Base-by-base conservation (phyloP, 441 rosid genomes). In the Jatropha multifida region DNA sequence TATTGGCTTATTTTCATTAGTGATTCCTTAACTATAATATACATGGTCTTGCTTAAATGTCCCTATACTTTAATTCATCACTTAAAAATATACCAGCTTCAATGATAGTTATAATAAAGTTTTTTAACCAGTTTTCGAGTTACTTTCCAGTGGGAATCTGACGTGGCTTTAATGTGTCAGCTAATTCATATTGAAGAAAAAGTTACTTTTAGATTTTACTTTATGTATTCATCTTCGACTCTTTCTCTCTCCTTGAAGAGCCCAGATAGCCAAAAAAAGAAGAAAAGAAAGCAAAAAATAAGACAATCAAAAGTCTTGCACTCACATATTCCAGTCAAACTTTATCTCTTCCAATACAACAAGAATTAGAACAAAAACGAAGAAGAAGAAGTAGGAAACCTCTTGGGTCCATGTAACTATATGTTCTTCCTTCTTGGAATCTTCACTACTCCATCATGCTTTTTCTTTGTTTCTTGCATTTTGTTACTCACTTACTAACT, bases 351-450 rank as follows among this genome's bases (percentile, higher is more conserved):
- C 48, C 44, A 56, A 76, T 67, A 69, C 72, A 26, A 49, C 58
- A 56, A 72, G 10, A 74, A 68, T 73, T 44, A 63, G 20, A 60
- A 46, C 12, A 74, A 46, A 68, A 72, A 56, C 27, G 55, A 58
- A 26, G 17, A 27, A 66, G 52, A 46, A 67, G 60, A 69, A 70
- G 62, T 42, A 18, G 3, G 40, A 74, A 76, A 93, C 99, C 98
- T 93, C 85, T 74, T 85, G 92, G 76, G 90, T 76, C 99, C 98
- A 96, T 5, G 98, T 84, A 69, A 96, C 99, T 69, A 96, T 90
- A 83, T 92, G 99, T 52, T 97, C 86, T 82, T 95, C 98, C 90
- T 95, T 95, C 93, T 90, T 91, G 73, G 92, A 88, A 79, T 88
- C 93, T 77, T 91, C 95, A 85, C 73, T 77, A 55, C 54, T 65